These are phyloP conservation scores for Brassica incana DNA, from an alignment of 345 rosid species.

Conservation along the genomic window DNA sequence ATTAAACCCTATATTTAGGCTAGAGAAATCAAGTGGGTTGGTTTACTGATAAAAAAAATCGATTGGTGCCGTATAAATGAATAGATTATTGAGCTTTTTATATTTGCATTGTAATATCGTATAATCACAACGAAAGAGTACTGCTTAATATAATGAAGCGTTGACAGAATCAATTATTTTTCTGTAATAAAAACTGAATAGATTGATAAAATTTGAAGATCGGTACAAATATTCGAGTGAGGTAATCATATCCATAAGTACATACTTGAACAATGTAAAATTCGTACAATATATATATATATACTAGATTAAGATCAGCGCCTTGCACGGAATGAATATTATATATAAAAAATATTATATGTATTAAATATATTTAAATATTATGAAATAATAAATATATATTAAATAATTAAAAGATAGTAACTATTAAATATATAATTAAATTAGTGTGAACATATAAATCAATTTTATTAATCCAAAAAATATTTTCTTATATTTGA, in stretches of 20 bases:
- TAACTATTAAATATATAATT: too few relatives aligned
- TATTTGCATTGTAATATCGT: neutral
- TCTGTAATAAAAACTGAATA: neutral
- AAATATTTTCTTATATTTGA: too few relatives aligned
- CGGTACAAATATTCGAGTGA: neutral
- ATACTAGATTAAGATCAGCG: too few relatives aligned
- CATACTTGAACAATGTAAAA: neutral
- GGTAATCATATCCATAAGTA: neutral
- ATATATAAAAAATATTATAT: too few relatives aligned
- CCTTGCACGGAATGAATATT: too few relatives aligned
- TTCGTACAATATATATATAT: neutral
- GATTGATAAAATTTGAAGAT: neutral
- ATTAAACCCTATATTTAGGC: neutral
- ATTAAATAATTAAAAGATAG: too few relatives aligned
- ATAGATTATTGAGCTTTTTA: neutral
- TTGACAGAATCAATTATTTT: neutral
- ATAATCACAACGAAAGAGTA: neutral
- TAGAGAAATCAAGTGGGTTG: neutral
- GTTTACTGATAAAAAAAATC: neutral
- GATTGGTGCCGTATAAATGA: neutral
- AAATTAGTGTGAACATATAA: too few relatives aligned
- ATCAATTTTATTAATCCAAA: too few relatives aligned
- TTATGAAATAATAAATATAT: neutral
- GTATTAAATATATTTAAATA: too few relatives aligned
- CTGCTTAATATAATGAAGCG: neutral